Percentiles rank a stretch among this genome's conserved stretches.
Conservation (phyloP, 2,329 filamentous ascomycete genomes). For the Penicillium sp. region DNA sequence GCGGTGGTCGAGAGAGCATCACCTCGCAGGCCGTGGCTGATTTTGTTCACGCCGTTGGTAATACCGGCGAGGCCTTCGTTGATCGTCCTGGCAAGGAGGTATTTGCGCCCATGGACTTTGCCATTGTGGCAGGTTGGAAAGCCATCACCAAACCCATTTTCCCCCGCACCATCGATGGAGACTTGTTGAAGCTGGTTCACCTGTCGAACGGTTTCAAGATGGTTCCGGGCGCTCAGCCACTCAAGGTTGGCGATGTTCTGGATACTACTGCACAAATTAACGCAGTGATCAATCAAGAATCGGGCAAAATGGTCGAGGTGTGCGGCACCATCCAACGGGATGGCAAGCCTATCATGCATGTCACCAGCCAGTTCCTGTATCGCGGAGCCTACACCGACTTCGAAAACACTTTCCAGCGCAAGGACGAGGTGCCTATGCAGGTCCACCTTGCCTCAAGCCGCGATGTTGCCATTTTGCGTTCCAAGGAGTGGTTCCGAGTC, state of each 20-base stretch:
- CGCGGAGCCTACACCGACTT: constrained; percentile 87
- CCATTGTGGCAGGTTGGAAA: constrained; percentile 97
- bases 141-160: constrained; percentile 99
- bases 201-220: constrained; percentile 97
- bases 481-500: constrained; percentile 95
- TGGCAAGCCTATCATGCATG: constrained; percentile 86
- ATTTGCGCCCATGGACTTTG: constrained; percentile 96
- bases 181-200: constrained; percentile 92
- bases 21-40: constrained; percentile 92
- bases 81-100: constrained; percentile 91
- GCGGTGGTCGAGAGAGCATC: constrained; percentile 79
- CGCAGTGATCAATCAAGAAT: constrained; percentile 94
- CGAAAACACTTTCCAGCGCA: constrained; percentile 98
- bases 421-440: constrained; percentile 91
- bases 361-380: constrained; percentile 97
- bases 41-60: constrained; percentile 98
- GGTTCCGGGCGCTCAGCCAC: constrained; percentile 87
- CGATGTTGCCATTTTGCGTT: constrained; percentile 87
- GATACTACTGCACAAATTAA: constrained; percentile 94
- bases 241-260: constrained; percentile 92
- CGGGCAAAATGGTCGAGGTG: constrained; percentile 99
- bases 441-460: constrained; percentile 79
- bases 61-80: constrained; percentile 95
- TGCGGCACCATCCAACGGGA: constrained; percentile 89
- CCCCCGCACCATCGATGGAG: constrained; percentile 90